These are phyloP conservation scores for Pseudodiploospora longispora DNA, from an alignment of 2,329 filamentous ascomycete genomes.

Conservation along the genomic window DNA sequence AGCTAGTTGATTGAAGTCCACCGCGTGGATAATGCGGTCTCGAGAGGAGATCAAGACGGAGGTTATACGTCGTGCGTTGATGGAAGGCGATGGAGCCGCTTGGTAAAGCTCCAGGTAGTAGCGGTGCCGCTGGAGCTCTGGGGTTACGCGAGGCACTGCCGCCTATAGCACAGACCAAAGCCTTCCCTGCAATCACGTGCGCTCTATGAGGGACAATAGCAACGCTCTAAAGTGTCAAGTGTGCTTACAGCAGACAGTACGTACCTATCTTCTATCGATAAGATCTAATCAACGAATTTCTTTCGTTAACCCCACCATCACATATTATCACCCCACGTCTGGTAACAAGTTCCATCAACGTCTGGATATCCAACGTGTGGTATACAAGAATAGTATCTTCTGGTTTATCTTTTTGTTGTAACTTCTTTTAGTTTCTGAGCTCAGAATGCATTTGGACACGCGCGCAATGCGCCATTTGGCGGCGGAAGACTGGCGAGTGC, in stretches of 20 bases:
- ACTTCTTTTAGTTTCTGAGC: no score
- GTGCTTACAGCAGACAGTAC: not conserved
- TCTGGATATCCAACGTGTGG: no score
- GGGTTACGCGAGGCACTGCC: constrained; percentile 38
- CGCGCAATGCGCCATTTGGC: constrained; percentile 89
- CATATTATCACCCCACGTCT: constrained; percentile 16
- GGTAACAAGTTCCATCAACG: no score
- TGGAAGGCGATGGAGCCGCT: constrained; percentile 31
- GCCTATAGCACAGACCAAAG: constrained; percentile 24
- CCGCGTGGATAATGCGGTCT: constrained; percentile 2
- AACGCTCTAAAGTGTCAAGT: not conserved
- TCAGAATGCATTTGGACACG: constrained; percentile 84
- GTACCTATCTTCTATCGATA: constrained; percentile 20
- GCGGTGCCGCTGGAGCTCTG: constrained; percentile 20
- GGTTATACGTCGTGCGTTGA: constrained; percentile 18
- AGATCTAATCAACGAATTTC: constrained; percentile 23
- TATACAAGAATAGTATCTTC: no score
- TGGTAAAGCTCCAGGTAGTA: constrained; percentile 26
- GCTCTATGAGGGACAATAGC: constrained; percentile 5
- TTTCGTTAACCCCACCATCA: constrained; percentile 19
- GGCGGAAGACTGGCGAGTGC: constrained; percentile 88
- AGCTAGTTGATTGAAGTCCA: not conserved
- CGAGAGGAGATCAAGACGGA: constrained; percentile 14
- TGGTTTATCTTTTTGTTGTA: no score
- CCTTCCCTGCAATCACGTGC: constrained; percentile 24